Conservation (phyloP, 148 eudicot genomes). For the Euryodendron excelsum region DNA sequence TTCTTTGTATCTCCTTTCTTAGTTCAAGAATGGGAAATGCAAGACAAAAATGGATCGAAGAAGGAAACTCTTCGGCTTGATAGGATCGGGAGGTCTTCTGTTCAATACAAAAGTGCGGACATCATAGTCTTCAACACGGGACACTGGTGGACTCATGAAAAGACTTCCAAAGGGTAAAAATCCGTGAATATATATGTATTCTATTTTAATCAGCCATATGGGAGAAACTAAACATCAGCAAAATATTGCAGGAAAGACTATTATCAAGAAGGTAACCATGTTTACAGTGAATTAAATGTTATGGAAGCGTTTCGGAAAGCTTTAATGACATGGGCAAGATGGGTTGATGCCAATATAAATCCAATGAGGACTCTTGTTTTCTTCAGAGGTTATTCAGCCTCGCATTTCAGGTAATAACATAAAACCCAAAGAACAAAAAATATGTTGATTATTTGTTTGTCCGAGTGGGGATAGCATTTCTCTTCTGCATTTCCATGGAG, state of each 20-base stretch:
- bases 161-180: slow-evolving; percentile 79
- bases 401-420: slow-evolving; percentile 80
- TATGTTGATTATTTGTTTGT: no score
- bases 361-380: slow-evolving; percentile 62
- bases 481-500: no score
- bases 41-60: slow-evolving; percentile 49
- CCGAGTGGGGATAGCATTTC: no score
- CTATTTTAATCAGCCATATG: no score
- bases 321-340: slow-evolving; percentile 89
- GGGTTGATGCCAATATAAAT: slow-evolving; percentile 75
- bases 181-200: no score
- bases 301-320: slow-evolving; percentile 83
- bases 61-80: slow-evolving; percentile 94
- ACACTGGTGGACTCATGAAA: slow-evolving; percentile 99
- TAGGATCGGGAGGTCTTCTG: slow-evolving; percentile 46
- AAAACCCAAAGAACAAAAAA: no score
- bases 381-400: slow-evolving; percentile 86
- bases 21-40: slow-evolving; percentile 77
- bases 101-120: slow-evolving; percentile 66
- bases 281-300: slow-evolving; percentile 66
- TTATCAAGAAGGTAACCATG: slow-evolving; percentile 94
- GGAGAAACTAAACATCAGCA: background rate
- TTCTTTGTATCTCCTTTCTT: slow-evolving; percentile 88
- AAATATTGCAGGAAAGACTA: slow-evolving; percentile 60
- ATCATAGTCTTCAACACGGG: slow-evolving; percentile 83